phyloP scores from a whole-genome alignment of 768 basidiomycete genomes.

The Strobilomyces dryophilus region DNA sequence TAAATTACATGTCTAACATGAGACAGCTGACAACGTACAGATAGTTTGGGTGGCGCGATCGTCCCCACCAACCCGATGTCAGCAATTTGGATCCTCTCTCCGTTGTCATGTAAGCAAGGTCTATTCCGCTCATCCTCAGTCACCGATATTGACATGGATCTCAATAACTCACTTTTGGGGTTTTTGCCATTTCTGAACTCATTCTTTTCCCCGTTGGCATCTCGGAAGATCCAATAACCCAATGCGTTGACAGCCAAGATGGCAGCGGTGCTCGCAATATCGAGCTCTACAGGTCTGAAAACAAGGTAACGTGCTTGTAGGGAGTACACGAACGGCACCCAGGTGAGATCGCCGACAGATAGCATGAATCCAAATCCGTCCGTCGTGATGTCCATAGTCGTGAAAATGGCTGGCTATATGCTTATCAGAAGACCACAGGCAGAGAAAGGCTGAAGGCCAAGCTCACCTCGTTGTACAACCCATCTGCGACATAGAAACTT shows the following conservation, averaged over 20 bases:
- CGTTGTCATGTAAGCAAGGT: conserved; percentile 75
- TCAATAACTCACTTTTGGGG: conserved; percentile 69
- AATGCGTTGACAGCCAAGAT: conserved; percentile 62
- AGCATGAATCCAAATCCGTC: conserved; percentile 99
- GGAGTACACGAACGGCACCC: conserved; percentile 93
- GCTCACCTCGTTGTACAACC: conserved; percentile 84
- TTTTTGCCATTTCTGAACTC: conserved; percentile 91
- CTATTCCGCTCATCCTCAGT: conserved; percentile 36
- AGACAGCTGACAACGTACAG: conserved; percentile 41
- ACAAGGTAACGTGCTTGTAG: conserved; percentile 94
- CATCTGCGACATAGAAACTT: conserved; percentile 80
- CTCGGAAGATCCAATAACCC: conserved; percentile 91
- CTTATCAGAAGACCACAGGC: neutral
- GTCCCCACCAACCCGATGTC: conserved; percentile 97
- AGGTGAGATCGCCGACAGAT: conserved; percentile 83
- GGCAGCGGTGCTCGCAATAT: conserved; percentile 45
- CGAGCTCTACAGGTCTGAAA: conserved; percentile 81
- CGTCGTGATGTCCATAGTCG: conserved; percentile 96
- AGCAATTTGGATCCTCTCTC: conserved; percentile 85
- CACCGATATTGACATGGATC: neutral
- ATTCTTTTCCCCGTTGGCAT: conserved; percentile 90
- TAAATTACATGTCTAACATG: neutral
- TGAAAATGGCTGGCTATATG: conserved; percentile 75
- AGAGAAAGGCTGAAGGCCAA: neutral
- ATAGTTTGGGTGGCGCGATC: conserved; percentile 91